phyloP scores from a whole-genome alignment of 345 rosid species.

The Sonneratia caseolaris region DNA sequence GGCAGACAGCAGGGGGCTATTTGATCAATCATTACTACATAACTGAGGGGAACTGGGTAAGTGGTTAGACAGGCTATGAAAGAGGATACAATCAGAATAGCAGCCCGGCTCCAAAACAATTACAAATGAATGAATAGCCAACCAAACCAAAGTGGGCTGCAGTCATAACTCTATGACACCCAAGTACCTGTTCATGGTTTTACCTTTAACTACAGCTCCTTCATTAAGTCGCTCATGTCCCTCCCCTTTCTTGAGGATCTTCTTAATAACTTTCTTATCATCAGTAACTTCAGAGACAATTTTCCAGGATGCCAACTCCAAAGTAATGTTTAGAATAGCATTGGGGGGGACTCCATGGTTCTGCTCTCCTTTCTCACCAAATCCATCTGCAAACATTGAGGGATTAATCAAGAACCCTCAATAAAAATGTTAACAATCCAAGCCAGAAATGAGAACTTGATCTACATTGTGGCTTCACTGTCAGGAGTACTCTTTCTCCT shows the following conservation, averaged over 20 bases:
- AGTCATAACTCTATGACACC: no score
- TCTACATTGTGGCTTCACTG: conserved; percentile 78
- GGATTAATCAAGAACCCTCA: conserved; percentile 1
- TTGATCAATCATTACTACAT: no score
- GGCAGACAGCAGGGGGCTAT: no score
- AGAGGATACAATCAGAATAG: no score
- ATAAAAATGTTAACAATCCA: neutral
- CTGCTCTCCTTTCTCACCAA: conserved; percentile 76
- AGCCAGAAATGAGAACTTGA: neutral
- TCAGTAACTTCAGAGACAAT: conserved; percentile 70
- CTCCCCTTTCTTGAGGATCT: conserved; percentile 76
- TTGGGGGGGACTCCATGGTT: conserved; percentile 79
- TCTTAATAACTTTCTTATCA: conserved; percentile 76
- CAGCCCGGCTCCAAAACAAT: no score
- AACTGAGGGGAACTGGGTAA: no score
- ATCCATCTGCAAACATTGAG: conserved; percentile 50
- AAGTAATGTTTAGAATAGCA: conserved; percentile 44
- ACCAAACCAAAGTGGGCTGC: no score
- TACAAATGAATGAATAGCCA: no score
- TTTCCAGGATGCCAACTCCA: conserved; percentile 84
- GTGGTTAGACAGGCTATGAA: no score
- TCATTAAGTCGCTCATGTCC: conserved; percentile 79
- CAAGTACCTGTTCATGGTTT: neutral
- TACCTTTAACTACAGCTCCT: conserved; percentile 68
- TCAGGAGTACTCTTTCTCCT: conserved; percentile 60